Conservation (phyloP, 768 basidiomycete species). For the Boletus vermiculosoides region DNA sequence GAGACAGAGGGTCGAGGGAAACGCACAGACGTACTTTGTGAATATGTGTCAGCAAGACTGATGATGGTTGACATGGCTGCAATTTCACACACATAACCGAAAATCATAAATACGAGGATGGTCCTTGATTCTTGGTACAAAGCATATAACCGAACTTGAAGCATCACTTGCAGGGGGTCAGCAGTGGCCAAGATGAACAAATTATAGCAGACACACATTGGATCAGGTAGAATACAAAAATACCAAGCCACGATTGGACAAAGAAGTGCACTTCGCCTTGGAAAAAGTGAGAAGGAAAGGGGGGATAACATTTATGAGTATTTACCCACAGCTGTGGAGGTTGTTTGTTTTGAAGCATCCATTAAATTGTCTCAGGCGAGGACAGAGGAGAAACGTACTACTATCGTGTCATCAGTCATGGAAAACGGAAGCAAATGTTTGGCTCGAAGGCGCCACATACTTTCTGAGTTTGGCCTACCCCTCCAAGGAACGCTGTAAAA, state of each 20-base stretch:
- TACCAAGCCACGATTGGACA: constrained; percentile 3
- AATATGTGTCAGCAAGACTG: too few species aligned
- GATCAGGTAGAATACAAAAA: constrained; percentile 1
- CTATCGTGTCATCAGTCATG: constrained; percentile 1
- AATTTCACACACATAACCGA: constrained; percentile 4
- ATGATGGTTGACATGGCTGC: not conserved
- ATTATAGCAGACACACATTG: not conserved
- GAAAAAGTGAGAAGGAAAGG: not conserved
- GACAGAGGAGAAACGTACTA: constrained; percentile 3
- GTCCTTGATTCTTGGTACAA: constrained; percentile 11
- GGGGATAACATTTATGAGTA: not conserved
- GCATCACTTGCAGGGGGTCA: constrained; percentile 10
- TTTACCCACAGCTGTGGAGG: constrained; percentile 15
- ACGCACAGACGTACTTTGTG: too few species aligned
- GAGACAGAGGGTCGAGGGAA: too few species aligned
- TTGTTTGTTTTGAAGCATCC: not conserved
- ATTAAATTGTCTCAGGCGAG: not conserved
- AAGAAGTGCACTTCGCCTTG: constrained; percentile 12
- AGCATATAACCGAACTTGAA: constrained; percentile 17
- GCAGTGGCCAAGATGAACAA: not conserved
- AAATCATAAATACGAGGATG: constrained; percentile 6
- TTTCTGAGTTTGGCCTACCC: not conserved
- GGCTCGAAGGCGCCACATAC: constrained; percentile 1
- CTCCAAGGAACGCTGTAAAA: constrained; percentile 14
- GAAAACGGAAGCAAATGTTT: not conserved